These are phyloP conservation scores for Penicillium sp. DNA, from an alignment of 2,329 filamentous ascomycete species.

Conservation along the genomic window DNA sequence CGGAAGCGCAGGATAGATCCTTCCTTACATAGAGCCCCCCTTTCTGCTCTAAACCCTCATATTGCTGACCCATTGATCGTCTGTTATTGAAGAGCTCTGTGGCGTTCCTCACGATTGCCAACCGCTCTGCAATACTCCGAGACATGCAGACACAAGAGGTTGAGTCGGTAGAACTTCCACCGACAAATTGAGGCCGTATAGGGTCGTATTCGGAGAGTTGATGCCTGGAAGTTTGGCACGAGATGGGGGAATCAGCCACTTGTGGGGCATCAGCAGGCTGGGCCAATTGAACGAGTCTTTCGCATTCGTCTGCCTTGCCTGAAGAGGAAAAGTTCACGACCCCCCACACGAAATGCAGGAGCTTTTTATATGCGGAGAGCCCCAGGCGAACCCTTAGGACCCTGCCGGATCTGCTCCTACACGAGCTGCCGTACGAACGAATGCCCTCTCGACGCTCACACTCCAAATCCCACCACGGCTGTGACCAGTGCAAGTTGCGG, in stretches of 20 bases:
- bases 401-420: no score
- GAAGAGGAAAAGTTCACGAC: neutral
- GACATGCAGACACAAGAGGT: neutral
- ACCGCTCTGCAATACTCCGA: neutral
- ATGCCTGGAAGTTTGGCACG: neutral
- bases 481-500: slow-evolving; percentile 22
- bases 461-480: slow-evolving; percentile 3
- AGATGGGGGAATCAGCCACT: neutral
- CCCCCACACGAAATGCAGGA: neutral
- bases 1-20: neutral
- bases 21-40: neutral
- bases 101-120: neutral
- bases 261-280: neutral
- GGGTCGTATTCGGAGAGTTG: neutral
- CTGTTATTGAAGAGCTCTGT: neutral
- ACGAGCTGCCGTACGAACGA: neutral
- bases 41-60: neutral
- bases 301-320: neutral
- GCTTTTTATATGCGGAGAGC: neutral
- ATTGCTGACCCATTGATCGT: neutral
- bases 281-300: neutral
- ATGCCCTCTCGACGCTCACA: neutral
- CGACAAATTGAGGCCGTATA: neutral
- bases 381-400: no score
- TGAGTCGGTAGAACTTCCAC: neutral